phyloP scores from a whole-genome alignment of 768 basidiomycete species.

The Xerocomus spinulosus region DNA sequence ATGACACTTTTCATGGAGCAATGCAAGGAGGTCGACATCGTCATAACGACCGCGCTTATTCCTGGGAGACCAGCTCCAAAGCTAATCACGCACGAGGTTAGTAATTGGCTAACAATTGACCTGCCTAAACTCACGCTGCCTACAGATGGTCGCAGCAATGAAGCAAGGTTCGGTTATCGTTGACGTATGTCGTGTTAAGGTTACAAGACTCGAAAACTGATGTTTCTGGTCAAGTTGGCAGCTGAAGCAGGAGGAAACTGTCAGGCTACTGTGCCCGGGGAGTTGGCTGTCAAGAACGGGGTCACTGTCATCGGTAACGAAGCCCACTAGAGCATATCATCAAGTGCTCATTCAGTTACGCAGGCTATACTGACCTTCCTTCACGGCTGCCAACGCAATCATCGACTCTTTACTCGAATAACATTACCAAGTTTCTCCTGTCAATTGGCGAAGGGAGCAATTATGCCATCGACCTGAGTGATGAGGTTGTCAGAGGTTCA shows the following conservation, averaged over 20 bases:
- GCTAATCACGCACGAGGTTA: conserved; percentile 66
- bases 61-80: conserved; percentile 86
- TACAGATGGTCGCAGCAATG: conserved; percentile 80
- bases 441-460: conserved; percentile 65
- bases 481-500: conserved; percentile 82
- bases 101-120: background rate
- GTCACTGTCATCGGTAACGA: conserved; percentile 74
- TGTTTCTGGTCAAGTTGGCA: conserved; percentile 37
- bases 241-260: conserved; percentile 91
- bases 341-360: conserved; percentile 1
- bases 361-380: conserved; percentile 80
- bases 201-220: conserved; percentile 11
- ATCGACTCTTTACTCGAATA: conserved; percentile 87
- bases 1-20: conserved; percentile 88
- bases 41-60: conserved; percentile 83
- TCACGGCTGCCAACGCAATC: conserved; percentile 89
- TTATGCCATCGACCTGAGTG: conserved; percentile 66
- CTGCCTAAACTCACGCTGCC: conserved; percentile 5
- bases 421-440: conserved; percentile 83
- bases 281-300: conserved; percentile 62
- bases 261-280: conserved; percentile 73
- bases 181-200: conserved; percentile 38
- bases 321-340: conserved; percentile 1
- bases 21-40: conserved; percentile 84
- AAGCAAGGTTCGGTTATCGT: conserved; percentile 88